Conservation (phyloP, 352 stramenopile species). For the Pythium sukuiense region DNA sequence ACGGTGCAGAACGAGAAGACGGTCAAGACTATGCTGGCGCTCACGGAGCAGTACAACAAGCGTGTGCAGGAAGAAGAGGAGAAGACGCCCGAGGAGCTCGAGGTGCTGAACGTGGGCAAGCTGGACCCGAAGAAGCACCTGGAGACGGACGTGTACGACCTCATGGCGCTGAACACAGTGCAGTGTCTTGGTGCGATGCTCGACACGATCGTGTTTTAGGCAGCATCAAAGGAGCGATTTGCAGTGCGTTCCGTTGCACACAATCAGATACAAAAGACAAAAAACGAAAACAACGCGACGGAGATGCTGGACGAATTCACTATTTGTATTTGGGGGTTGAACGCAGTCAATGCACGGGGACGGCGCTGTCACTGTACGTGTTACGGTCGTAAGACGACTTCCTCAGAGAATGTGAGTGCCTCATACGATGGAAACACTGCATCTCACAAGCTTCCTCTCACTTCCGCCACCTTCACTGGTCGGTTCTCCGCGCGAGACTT, state of each 20-base stretch:
- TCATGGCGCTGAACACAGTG: conserved; percentile 98
- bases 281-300: not conserved
- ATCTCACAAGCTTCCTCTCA: conserved; percentile 26
- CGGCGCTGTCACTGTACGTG: not conserved
- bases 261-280: not conserved
- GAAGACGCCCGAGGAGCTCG: conserved; percentile 96
- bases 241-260: not conserved
- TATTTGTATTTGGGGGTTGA: conserved; percentile 2
- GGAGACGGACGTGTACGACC: conserved; percentile 94
- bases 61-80: conserved; percentile 94
- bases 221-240: not conserved
- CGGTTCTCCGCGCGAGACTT: conserved; percentile 70
- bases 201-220: conserved; percentile 98
- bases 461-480: conserved; percentile 57
- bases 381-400: too few species aligned
- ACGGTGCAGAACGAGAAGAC: conserved; percentile 91
- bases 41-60: conserved; percentile 98
- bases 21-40: conserved; percentile 94
- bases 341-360: not conserved
- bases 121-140: conserved; percentile 94
- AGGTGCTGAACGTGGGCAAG: conserved; percentile 98
- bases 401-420: not conserved
- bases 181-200: conserved; percentile 98
- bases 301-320: not conserved
- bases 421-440: not conserved